A percentile compares a stretch with the other conserved stretches of the same genome.
phyloP scores from a whole-genome alignment of 371 early-diverging fungal species.

The Mucor lusitanicus region DNA sequence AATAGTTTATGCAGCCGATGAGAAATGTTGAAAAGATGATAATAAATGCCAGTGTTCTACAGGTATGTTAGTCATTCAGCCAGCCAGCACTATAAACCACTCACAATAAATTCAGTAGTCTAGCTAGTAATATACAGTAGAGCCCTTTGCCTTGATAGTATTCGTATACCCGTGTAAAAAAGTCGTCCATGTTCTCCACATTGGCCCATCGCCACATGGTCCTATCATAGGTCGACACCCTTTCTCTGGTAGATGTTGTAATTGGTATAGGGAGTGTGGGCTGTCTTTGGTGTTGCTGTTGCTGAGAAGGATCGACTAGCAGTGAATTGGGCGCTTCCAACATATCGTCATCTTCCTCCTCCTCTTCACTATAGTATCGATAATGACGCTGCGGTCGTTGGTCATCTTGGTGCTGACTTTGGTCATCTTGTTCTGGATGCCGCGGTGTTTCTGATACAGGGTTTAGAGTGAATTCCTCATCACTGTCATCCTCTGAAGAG shows the following conservation, averaged over 20 bases:
- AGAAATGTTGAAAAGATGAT: constrained; percentile 87
- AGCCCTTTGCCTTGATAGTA: constrained; percentile 86
- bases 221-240: constrained; percentile 57
- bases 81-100: background rate
- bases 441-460: constrained; percentile 4
- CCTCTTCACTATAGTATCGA: background rate
- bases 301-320: background rate
- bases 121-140: constrained; percentile 71
- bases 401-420: background rate
- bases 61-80: background rate
- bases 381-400: background rate
- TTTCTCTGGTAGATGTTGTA: constrained; percentile 34
- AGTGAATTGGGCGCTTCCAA: constrained; percentile 13
- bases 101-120: constrained; percentile 74
- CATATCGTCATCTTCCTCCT: constrained; percentile 8
- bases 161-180: constrained; percentile 78
- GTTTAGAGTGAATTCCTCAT: constrained; percentile 25
- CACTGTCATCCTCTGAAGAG: constrained; percentile 10
- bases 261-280: constrained; percentile 7
- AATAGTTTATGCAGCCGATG: constrained; percentile 86
- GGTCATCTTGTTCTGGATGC: background rate
- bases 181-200: constrained; percentile 79
- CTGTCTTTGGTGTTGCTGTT: background rate
- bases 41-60: constrained; percentile 82
- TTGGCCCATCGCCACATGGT: constrained; percentile 88